phyloP scores from a whole-genome alignment of 2,329 filamentous ascomycete genomes.

The Beauveria bassiana region DNA sequence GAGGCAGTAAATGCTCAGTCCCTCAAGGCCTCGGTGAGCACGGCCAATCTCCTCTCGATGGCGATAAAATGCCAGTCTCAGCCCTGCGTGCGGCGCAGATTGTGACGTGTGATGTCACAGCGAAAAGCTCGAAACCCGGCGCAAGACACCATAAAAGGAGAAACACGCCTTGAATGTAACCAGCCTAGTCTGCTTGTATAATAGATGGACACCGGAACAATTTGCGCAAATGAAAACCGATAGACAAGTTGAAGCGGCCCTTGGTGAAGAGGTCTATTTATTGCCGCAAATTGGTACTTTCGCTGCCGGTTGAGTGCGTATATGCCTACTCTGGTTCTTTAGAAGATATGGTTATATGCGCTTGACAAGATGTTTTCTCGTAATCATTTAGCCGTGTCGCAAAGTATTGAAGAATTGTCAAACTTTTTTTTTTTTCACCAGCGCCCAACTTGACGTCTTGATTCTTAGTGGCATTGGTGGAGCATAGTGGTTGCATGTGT shows the following conservation, averaged over 20 bases:
- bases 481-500: slow-evolving; percentile 5
- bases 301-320: not conserved
- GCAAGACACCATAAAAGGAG: not conserved
- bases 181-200: no score
- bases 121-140: not conserved
- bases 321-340: not conserved
- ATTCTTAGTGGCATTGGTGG: slow-evolving; percentile 4
- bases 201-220: no score
- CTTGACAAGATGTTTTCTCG: not conserved
- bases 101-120: slow-evolving; percentile 2
- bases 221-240: no score
- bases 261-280: no score
- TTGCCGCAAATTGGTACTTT: no score
- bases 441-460: not conserved
- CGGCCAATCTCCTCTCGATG: not conserved
- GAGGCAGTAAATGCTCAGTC: no score
- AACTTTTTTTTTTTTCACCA: not conserved
- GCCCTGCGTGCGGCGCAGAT: not conserved
- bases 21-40: not conserved
- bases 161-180: no score
- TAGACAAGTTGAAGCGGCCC: no score
- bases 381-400: not conserved
- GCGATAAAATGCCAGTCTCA: not conserved
- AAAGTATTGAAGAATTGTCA: not conserved
- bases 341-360: not conserved